These are phyloP conservation scores for Evernia prunastri DNA, from an alignment of 495 filamentous ascomycete genomes.

Conservation along the genomic window DNA sequence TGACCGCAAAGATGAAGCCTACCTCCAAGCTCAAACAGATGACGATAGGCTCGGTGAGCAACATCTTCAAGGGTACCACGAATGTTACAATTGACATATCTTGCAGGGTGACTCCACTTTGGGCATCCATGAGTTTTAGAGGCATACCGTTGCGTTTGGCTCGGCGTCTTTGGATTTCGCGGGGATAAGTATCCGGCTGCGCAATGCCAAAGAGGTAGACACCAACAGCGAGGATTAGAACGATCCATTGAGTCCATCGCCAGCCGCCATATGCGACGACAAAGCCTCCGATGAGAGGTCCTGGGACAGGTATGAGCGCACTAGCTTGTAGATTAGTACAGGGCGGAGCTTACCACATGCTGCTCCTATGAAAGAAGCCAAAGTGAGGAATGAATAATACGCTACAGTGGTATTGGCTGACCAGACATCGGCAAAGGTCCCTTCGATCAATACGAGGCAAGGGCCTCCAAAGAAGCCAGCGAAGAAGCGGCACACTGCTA, in stretches of 20 bases:
- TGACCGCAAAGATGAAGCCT: constrained; percentile 35
- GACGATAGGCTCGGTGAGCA: constrained; percentile 38
- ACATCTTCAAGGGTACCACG: constrained; percentile 32
- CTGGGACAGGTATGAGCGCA: constrained; percentile 17
- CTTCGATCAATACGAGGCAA: constrained; percentile 39
- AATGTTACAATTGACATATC: constrained; percentile 36
- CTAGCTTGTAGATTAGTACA: not conserved
- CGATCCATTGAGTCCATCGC: constrained; percentile 39
- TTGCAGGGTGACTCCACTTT: constrained; percentile 26
- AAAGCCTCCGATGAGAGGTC: constrained; percentile 36
- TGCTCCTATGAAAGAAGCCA: constrained; percentile 33
- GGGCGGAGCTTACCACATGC: constrained; percentile 27
- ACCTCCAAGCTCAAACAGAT: constrained; percentile 23
- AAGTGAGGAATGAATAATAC: constrained; percentile 34
- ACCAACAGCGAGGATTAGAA: constrained; percentile 30
- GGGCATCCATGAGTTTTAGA: constrained; percentile 23
- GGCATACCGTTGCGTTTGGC: constrained; percentile 28
- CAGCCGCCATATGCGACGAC: constrained; percentile 31
- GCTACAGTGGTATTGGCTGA: constrained; percentile 30
- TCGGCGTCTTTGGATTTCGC: constrained; percentile 35
- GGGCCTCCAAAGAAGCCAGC: constrained; percentile 40
- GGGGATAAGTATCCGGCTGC: constrained; percentile 38
- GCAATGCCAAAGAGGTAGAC: constrained; percentile 33
- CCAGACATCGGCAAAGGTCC: constrained; percentile 43
- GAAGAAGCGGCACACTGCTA: constrained; percentile 39